phyloP scores from a whole-genome alignment of 352 stramenopile species.

The Aphanomyces invadans region DNA sequence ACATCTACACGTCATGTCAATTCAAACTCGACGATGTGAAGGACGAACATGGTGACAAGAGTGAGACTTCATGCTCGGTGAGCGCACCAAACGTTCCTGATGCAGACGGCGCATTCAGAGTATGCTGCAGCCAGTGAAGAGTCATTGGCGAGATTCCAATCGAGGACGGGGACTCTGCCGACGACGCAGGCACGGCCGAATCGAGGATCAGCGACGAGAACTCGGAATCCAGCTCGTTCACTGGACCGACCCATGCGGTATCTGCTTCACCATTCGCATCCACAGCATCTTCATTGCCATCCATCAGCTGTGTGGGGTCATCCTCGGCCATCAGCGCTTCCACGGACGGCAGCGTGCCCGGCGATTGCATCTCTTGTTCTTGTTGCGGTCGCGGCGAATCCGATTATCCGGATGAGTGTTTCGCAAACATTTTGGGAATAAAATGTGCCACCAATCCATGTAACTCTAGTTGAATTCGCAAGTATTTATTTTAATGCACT shows the following conservation, averaged over 20 bases:
- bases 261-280: neutral
- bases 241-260: neutral
- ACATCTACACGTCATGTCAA: neutral
- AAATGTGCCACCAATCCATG: no score
- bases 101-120: conserved; percentile 53
- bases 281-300: no score
- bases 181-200: neutral
- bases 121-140: conserved; percentile 62
- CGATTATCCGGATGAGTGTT: conserved; percentile 5
- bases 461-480: no score
- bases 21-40: neutral
- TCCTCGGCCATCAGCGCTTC: conserved; percentile 12
- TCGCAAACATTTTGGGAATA: conserved; percentile 7
- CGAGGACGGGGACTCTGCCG: conserved; percentile 3
- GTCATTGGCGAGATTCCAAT: conserved; percentile 60
- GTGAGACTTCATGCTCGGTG: conserved; percentile 7
- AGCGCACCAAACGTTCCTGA: conserved; percentile 48
- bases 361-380: conserved; percentile 2
- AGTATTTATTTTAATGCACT: no score
- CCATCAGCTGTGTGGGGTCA: neutral
- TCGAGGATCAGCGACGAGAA: conserved; percentile 16
- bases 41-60: conserved; percentile 16
- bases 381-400: neutral
- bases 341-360: conserved; percentile 4
- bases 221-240: conserved; percentile 11